Base-by-base conservation (phyloP, 306 rosid species). In the Parietaria judaica region DNA sequence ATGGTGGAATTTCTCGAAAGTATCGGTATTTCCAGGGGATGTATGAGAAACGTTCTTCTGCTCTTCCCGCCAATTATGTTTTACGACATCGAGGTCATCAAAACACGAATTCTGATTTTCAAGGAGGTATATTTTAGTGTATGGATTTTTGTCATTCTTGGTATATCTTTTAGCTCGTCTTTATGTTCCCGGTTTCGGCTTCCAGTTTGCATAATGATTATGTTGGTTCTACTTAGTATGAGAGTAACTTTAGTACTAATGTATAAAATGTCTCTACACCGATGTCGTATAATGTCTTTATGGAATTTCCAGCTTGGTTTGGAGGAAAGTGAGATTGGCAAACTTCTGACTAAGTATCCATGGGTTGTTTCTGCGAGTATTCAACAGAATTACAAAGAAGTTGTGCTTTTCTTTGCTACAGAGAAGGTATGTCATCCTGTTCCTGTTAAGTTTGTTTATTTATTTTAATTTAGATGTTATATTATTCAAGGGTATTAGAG, bases 291-390 rank as follows among this genome's bases (percentile, higher is more conserved):
- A 23, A 23, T 23, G 2, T 23, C 31, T 70, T n/a, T 31, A 16
- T 65, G 23, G 14, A 46, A 54, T 39, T 66, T 79, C 61, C 73
- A 91, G 97, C 79, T 85, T 63, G 75, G 77, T 46, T 56, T 71
- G 14, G 83, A 71, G 57, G 85, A 70, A 66, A 60, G 56, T 36
- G 81, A 78, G 66, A 50, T 74, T 64, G 84, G 83, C n/a, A 85
- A 71, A 65, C 36, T 85, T 72, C 54, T 87, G 70, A 46, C 77
- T 47, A 87, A 80, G 71, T 91, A 83, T 80, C 96, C 96, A 6
- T 91, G 97, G 96, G 66, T 83, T 76, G 79, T 77, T 63, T 83
- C 95, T 11, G 53, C 70, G 37, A 76, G 92, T 60, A 80, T 91
- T 65, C 96, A 82, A 72, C 73, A 80, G 35, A 91, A 85, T 69